phyloP scores from a whole-genome alignment of 31 red algal genomes.

The Asparagopsis taxiformis region DNA sequence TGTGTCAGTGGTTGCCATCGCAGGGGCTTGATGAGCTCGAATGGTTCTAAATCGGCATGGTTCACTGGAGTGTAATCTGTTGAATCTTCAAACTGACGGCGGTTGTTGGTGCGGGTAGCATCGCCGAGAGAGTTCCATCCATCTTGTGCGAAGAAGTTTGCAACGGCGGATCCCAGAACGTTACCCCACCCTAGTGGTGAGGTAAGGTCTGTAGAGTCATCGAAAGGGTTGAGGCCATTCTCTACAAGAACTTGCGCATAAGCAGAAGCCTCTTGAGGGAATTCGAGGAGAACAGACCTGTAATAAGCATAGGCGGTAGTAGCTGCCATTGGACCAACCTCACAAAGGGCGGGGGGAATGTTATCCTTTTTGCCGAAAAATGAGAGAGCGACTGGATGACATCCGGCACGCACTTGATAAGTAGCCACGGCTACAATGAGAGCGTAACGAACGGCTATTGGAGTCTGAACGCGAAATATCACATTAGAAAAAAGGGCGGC shows the following conservation, averaged over 20 bases:
- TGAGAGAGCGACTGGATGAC: conserved; percentile 19
- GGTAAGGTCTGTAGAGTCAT: conserved; percentile 21
- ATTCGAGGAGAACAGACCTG: neutral
- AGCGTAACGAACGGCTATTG: conserved; percentile 16
- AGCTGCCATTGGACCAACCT: neutral
- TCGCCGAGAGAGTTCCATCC: too few relatives aligned
- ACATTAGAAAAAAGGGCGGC: neutral
- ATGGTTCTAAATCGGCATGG: neutral
- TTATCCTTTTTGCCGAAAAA: conserved; percentile 27
- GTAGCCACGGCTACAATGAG: neutral
- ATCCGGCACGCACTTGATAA: conserved; percentile 9
- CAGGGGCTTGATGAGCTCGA: conserved; percentile 8
- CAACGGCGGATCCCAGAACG: too few relatives aligned
- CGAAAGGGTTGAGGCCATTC: conserved; percentile 19
- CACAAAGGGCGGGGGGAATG: conserved; percentile 1
- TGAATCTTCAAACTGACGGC: conserved; percentile 15
- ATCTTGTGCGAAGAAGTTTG: too few relatives aligned
- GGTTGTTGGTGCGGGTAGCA: conserved; percentile 9
- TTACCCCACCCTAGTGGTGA: conserved; percentile 27
- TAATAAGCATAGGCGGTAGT: neutral
- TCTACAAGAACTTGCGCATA: conserved; percentile 5
- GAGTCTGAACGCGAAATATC: neutral
- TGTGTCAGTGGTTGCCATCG: conserved; percentile 26
- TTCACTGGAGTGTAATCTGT: conserved; percentile 22
- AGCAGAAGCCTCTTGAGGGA: conserved; percentile 9